Conservation (phyloP, 805 yeast genomes). For the Saccharomycopsis fibuligera region DNA sequence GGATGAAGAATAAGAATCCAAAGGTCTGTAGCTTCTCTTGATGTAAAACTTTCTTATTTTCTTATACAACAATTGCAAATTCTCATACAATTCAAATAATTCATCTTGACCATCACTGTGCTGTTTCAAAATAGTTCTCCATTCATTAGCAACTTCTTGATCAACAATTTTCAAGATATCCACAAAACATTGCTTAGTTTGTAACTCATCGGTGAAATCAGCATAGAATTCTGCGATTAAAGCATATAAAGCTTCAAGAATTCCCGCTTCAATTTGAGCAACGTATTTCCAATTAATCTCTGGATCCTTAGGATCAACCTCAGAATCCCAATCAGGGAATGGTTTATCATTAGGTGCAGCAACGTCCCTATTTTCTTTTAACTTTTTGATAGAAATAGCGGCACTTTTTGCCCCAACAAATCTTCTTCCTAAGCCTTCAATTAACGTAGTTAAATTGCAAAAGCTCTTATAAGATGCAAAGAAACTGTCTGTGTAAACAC, state of each 20-base stretch:
- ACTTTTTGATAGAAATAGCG: constrained; percentile 43
- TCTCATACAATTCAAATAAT: constrained; percentile 27
- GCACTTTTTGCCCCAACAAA: constrained; percentile 60
- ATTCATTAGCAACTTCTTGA: constrained; percentile 48
- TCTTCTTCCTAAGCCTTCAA: constrained; percentile 48
- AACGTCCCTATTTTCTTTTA: constrained; percentile 24
- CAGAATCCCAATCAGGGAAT: constrained; percentile 57
- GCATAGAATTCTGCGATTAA: constrained; percentile 67
- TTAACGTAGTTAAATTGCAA: constrained; percentile 46
- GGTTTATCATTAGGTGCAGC: constrained; percentile 27
- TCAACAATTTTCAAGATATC: constrained; percentile 63
- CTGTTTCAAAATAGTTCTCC: constrained; percentile 37
- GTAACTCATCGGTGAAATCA: constrained; percentile 66
- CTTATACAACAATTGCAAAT: constrained; percentile 44
- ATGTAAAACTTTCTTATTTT: constrained; percentile 63
- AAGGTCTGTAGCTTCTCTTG: constrained; percentile 64
- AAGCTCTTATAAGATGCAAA: constrained; percentile 66
- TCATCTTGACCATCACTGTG: constrained; percentile 25
- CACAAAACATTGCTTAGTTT: constrained; percentile 52
- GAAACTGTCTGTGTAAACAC: constrained; percentile 57
- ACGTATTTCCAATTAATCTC: constrained; percentile 60
- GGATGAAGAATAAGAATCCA: constrained; percentile 32
- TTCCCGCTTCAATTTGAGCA: constrained; percentile 74
- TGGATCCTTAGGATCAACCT: constrained; percentile 32
- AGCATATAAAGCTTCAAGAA: constrained; percentile 66